Conservation (phyloP, 129 eudicot genomes). For the Pulicaria dysenterica region DNA sequence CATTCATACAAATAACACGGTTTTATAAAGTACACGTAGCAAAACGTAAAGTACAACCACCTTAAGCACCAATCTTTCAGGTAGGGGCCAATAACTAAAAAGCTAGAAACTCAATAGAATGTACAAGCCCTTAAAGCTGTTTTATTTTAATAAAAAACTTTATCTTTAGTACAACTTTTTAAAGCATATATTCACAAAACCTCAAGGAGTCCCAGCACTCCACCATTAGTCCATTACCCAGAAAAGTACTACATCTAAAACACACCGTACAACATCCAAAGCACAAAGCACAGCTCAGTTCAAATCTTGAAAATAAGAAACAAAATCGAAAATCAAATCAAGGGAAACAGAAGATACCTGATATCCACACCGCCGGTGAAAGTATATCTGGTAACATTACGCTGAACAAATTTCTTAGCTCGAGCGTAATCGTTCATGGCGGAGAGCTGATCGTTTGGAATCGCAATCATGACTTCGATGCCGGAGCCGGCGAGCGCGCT, state of each 20-base stretch:
- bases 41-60: conserved; percentile 17
- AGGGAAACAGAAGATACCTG: conserved; percentile 47
- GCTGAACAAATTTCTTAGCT: conserved; percentile 73
- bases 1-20: neutral
- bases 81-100: neutral
- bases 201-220: neutral
- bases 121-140: neutral
- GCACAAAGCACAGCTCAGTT: neutral
- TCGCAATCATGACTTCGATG: conserved; percentile 89
- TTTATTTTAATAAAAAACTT: neutral
- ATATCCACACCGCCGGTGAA: conserved; percentile 91
- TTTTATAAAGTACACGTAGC: neutral
- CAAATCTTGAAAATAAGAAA: neutral
- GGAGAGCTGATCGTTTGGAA: conserved; percentile 76
- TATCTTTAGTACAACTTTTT: neutral
- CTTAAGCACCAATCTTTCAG: conserved; percentile 6
- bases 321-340: neutral
- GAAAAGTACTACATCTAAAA: neutral
- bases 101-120: neutral
- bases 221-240: neutral
- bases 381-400: conserved; percentile 65
- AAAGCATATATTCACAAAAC: conserved; percentile 15
- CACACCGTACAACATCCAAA: conserved; percentile 4
- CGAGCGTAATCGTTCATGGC: conserved; percentile 64
- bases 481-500: conserved; percentile 77